A percentile compares a stretch with the other conserved stretches of the same genome.
These are phyloP conservation scores for Globisporangium abappressorium DNA, from an alignment of 352 stramenopile genomes.

Conservation along the genomic window DNA sequence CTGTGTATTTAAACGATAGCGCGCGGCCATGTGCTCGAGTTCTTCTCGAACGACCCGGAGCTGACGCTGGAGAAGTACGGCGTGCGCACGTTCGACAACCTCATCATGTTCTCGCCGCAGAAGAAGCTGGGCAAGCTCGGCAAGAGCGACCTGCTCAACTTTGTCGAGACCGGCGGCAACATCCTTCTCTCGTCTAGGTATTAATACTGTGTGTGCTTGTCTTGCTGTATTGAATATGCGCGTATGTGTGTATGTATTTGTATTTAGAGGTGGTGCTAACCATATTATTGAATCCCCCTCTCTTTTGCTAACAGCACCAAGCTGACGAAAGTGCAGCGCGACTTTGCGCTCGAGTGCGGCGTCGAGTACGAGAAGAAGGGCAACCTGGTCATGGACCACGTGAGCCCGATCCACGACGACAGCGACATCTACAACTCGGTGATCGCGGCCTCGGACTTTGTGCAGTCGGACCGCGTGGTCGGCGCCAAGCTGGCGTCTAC, in stretches of 20 bases:
- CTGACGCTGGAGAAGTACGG: slow-evolving; percentile 80
- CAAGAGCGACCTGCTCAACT: slow-evolving; percentile 74
- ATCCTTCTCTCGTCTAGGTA: slow-evolving; percentile 67
- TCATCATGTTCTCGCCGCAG: slow-evolving; percentile 86
- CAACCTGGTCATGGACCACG: slow-evolving; percentile 86
- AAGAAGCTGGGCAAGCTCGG: slow-evolving; percentile 68
- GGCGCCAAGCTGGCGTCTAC: slow-evolving; percentile 36
- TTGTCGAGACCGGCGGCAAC: slow-evolving; percentile 86
- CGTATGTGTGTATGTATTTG: not conserved
- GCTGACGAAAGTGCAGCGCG: slow-evolving; percentile 75
- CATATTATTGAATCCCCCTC: not conserved
- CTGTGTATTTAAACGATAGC: slow-evolving; percentile 23
- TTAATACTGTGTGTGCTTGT: not conserved
- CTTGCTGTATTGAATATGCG: not conserved
- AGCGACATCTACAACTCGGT: slow-evolving; percentile 78
- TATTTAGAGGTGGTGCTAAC: not conserved
- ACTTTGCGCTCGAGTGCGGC: slow-evolving; percentile 86
- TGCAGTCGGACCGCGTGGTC: slow-evolving; percentile 64
- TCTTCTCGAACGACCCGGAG: slow-evolving; percentile 49
- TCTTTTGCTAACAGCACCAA: slow-evolving; percentile 32
- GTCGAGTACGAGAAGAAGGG: slow-evolving; percentile 89
- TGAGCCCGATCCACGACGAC: slow-evolving; percentile 52
- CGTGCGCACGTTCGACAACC: slow-evolving; percentile 86
- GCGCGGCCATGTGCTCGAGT: slow-evolving; percentile 65
- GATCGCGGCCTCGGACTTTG: slow-evolving; percentile 66